phyloP scores from a whole-genome alignment of 164 flowering plant genomes.

The Kingdonia uniflora region DNA sequence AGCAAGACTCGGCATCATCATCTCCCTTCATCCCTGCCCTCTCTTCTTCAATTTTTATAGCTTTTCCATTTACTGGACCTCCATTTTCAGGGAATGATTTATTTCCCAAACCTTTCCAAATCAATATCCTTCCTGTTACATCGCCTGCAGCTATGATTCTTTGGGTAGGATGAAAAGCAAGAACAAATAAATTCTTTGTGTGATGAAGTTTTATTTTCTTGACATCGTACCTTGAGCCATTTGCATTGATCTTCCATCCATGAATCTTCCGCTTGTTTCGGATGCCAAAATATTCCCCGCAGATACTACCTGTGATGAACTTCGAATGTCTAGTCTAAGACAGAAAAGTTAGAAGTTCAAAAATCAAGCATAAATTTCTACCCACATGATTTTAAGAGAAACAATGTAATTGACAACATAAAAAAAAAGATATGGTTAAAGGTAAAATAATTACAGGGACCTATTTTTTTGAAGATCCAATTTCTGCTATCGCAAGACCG shows the following conservation, averaged over 20 bases:
- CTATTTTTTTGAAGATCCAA: too few species aligned
- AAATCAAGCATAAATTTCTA: too few species aligned
- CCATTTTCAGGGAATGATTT: conserved; percentile 21
- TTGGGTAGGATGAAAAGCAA: conserved; percentile 86
- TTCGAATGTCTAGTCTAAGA: conserved; percentile 51
- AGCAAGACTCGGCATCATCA: conserved; percentile 91
- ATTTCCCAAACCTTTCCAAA: conserved; percentile 83
- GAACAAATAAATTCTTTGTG: conserved; percentile 48
- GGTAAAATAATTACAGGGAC: too few species aligned
- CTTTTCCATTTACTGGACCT: conserved; percentile 9
- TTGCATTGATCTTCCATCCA: conserved; percentile 56
- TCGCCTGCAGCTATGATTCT: conserved; percentile 89
- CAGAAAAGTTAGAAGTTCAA: neutral
- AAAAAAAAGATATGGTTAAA: too few species aligned
- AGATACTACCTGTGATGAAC: conserved; percentile 35
- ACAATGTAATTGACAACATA: too few species aligned
- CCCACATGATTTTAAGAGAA: too few species aligned
- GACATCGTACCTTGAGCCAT: conserved; percentile 25
- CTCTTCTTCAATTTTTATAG: conserved; percentile 35
- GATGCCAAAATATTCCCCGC: conserved; percentile 67
- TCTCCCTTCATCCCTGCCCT: conserved; percentile 71
- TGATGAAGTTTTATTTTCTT: conserved; percentile 76
- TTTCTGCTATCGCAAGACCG: too few species aligned
- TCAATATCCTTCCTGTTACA: conserved; percentile 77
- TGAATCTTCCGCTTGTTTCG: conserved; percentile 39